Evolutionary conservation across 2,329 filamentous ascomycete species (phyloP).

Genomic region (Apiospora koreana): DNA sequence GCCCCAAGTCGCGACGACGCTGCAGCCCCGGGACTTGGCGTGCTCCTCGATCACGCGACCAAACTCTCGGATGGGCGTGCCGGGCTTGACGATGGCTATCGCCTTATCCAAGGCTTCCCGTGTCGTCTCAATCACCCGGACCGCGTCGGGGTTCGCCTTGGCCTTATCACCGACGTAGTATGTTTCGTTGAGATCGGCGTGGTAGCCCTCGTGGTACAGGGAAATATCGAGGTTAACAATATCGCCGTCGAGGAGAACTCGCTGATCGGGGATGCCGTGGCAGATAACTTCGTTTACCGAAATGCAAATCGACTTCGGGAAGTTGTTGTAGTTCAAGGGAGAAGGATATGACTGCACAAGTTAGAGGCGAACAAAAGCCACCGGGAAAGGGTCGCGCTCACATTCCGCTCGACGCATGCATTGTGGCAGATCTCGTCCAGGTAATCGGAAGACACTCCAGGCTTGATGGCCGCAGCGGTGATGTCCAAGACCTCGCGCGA

Average conservation of each 20-base stretch:
- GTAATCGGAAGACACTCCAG: conserved; percentile 74
- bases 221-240: conserved; percentile 96
- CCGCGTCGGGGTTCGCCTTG: conserved; percentile 74
- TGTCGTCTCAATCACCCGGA: conserved; percentile 87
- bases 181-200: conserved; percentile 94
- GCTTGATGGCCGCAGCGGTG: conserved; percentile 66
- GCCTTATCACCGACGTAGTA: conserved; percentile 93
- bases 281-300: conserved; percentile 95
- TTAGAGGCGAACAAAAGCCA: neutral
- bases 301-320: conserved; percentile 95
- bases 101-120: conserved; percentile 85
- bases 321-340: conserved; percentile 88
- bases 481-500: conserved; percentile 75
- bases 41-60: conserved; percentile 92
- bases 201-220: conserved; percentile 88
- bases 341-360: conserved; percentile 78
- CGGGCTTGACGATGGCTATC: conserved; percentile 87
- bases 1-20: conserved; percentile 89
- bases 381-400: conserved; percentile 41
- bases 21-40: conserved; percentile 78
- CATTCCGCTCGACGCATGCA: conserved; percentile 72
- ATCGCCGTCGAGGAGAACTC: conserved; percentile 82
- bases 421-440: conserved; percentile 77
- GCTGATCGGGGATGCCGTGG: conserved; percentile 92
- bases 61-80: conserved; percentile 84